These are phyloP conservation scores for Sporobolomyces roseus DNA, from an alignment of 768 basidiomycete genomes.

Conservation along the genomic window DNA sequence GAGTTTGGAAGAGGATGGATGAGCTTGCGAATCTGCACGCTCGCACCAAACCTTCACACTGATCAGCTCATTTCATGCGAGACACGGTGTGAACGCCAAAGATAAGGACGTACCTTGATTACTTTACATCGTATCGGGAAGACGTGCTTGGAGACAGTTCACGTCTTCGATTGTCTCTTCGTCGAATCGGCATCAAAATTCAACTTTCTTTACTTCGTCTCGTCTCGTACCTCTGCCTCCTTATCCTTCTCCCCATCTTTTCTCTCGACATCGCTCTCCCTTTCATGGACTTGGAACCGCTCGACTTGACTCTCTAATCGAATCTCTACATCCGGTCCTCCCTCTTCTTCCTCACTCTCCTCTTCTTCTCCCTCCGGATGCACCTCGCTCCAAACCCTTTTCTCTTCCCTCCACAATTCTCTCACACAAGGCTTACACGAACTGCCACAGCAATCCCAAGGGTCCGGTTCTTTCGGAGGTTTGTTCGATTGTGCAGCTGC, in stretches of 20 bases:
- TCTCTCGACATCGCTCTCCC: no score
- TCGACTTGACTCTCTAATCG: constrained; percentile 8
- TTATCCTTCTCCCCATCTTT: background rate
- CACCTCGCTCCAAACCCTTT: constrained; percentile 12
- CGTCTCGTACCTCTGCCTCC: background rate
- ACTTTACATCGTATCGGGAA: no score
- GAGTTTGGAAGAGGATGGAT: no score
- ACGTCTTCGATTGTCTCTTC: background rate
- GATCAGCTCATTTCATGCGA: no score
- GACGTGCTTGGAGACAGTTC: no score
- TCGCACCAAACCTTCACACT: no score
- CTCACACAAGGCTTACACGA: constrained; percentile 28
- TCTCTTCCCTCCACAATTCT: constrained; percentile 14
- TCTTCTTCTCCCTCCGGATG: constrained; percentile 36
- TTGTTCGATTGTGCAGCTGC: fast-evolving
- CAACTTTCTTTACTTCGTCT: background rate
- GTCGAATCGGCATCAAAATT: background rate
- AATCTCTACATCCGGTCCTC: constrained; percentile 16
- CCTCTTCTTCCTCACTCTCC: background rate
- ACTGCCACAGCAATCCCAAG: constrained; percentile 31
- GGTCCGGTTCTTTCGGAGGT: constrained; percentile 24
- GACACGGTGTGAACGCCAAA: no score
- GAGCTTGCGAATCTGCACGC: no score
- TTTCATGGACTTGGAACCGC: background rate
- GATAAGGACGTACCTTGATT: no score